phyloP scores from a whole-genome alignment of 2,329 filamentous ascomycete species.

The Orbilia oligospora region DNA sequence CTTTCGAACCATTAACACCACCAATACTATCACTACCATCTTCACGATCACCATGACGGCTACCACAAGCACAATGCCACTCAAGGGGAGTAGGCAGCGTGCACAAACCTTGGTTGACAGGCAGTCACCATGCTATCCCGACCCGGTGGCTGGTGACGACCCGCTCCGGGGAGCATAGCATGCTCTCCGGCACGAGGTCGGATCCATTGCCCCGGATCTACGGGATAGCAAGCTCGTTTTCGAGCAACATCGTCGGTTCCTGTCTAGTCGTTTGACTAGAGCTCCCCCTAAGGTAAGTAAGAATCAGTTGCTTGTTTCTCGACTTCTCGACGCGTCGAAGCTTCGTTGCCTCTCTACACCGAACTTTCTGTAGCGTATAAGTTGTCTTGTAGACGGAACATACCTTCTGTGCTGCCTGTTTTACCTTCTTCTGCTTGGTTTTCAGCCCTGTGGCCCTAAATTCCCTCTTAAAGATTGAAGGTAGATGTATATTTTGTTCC shows the following conservation, averaged over 20 bases:
- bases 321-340: neutral
- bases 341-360: too few relatives aligned
- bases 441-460: too few relatives aligned
- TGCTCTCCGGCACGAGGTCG: neutral
- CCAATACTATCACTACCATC: constrained; percentile 1
- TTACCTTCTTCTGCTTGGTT: too few relatives aligned
- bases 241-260: constrained; percentile 10
- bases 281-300: constrained; percentile 9
- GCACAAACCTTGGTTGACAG: neutral
- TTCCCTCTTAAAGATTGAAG: too few relatives aligned
- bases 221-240: neutral
- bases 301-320: too few relatives aligned
- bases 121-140: neutral
- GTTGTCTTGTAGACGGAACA: too few relatives aligned
- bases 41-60: constrained; percentile 10
- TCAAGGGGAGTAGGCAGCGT: neutral
- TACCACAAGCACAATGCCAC: constrained; percentile 17
- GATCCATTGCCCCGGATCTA: constrained; percentile 9
- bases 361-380: too few relatives aligned
- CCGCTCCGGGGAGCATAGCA: constrained; percentile 2
- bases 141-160: neutral
- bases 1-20: constrained; percentile 5
- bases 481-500: too few relatives aligned
- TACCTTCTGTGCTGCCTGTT: too few relatives aligned
- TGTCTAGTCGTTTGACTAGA: neutral